phyloP scores from a whole-genome alignment of 2,329 filamentous ascomycete species.

The Myriosclerotinia duriaeana region DNA sequence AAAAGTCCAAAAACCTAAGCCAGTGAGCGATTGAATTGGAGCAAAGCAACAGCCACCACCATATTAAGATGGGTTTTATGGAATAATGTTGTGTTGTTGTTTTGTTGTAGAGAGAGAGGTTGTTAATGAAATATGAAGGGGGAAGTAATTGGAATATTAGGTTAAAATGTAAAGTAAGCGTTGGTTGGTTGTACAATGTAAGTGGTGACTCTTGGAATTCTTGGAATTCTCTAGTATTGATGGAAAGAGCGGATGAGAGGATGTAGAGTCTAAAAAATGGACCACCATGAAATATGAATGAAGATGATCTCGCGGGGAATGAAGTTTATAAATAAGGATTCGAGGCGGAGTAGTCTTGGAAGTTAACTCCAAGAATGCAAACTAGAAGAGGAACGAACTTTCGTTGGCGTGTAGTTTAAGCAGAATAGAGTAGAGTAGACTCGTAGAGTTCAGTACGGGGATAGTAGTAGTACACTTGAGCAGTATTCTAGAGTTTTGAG shows the following conservation, averaged over 20 bases:
- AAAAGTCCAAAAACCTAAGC: conserved; percentile 4
- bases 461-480: neutral
- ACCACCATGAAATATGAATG: neutral
- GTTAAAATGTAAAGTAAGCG: neutral
- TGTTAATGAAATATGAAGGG: neutral
- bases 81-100: neutral
- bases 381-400: neutral
- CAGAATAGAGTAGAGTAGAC: neutral
- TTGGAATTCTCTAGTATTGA: conserved; percentile 8
- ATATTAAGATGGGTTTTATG: neutral
- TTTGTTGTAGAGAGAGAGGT: neutral
- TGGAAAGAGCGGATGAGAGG: neutral
- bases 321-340: neutral
- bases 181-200: neutral
- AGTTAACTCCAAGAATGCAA: conserved; percentile 6
- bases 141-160: neutral
- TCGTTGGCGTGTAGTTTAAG: neutral
- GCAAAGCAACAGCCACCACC: neutral
- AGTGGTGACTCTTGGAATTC: neutral
- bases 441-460: neutral
- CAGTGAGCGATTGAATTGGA: neutral
- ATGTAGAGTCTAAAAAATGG: neutral
- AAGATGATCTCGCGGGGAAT: conserved; percentile 19
- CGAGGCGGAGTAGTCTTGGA: conserved; percentile 9
- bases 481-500: neutral